Conservation (phyloP, 306 rosid genomes). For the Castanospermum australe region DNA sequence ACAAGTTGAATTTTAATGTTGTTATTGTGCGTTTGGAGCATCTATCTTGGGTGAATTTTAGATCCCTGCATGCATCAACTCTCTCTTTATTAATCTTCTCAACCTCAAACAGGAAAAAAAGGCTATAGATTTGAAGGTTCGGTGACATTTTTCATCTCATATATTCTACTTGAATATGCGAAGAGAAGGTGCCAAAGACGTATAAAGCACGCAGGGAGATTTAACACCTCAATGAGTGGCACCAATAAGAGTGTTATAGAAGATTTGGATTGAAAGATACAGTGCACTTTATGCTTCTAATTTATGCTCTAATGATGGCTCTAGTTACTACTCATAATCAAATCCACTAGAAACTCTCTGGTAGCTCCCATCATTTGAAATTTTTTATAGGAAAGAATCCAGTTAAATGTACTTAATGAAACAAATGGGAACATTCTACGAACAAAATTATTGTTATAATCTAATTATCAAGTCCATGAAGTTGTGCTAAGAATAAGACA, state of each 20-base stretch:
- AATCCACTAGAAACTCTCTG: background rate
- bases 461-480: constrained; percentile 20
- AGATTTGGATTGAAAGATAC: constrained; percentile 18
- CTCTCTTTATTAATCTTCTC: background rate
- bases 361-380: background rate
- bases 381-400: constrained; percentile 1
- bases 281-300: constrained; percentile 25
- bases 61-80: no score
- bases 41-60: no score
- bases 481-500: constrained; percentile 29
- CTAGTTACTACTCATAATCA: background rate
- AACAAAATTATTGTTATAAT: constrained; percentile 40
- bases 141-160: background rate
- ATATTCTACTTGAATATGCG: background rate
- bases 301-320: constrained; percentile 26
- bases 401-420: constrained; percentile 22
- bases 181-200: background rate
- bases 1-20: background rate
- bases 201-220: background rate
- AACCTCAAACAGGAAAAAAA: background rate
- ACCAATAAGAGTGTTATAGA: constrained; percentile 7
- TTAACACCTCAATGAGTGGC: background rate
- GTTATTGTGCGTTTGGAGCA: no score
- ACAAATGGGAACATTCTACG: constrained; percentile 39
- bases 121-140: background rate